Base-by-base conservation (phyloP, 352 stramenopile genomes). In the Phytophthora vignae region DNA sequence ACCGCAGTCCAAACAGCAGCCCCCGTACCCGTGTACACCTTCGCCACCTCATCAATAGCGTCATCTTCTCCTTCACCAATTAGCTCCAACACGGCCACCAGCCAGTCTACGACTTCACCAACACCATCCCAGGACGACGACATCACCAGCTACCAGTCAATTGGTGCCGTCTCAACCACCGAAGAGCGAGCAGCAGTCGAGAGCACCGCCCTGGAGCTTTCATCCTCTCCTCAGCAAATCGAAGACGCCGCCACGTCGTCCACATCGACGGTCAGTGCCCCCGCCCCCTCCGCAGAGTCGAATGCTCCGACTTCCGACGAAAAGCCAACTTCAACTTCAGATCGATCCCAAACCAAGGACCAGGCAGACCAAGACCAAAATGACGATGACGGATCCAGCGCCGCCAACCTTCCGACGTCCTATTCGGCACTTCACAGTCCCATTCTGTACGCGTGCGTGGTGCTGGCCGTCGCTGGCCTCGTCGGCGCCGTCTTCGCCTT, bases 361-460 rank as follows among this genome's bases (percentile, higher is more conserved):
- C 46, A 27, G 17, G 46, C 11, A 50, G 2, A 15, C 29, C 27
- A 10, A 36, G 44, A 59, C 22, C 36, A 58, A 27, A 4, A 10
- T 40, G 44, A 46, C 54, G 11, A 8, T 22, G 44, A 44, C 33
- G 36, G 50, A 7, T 22, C 10, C 33, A 15, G 38, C 7, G 7
- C 21, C 14, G 21, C 25, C 2, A 27, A 64, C 19, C 12, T 38
- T 33, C 19, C 54, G 9, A 50, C 21, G 21, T 68, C 29, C 21
- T 33, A 33, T 17, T 54, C 40, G 0, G 33, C 25, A 9, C 25
- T 50, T n/a, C 19, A 42, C 42, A 64, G 49, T 15, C 63, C 66
- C 4, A 27, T 90, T 15, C 82, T 87, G 44, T 76, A 83, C 25
- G 76, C 66, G 9, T 64, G 68, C 3, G 49, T 84, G 4, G 54